Conservation (phyloP, 2,329 filamentous ascomycete species). For the Trichophaea hybrida region DNA sequence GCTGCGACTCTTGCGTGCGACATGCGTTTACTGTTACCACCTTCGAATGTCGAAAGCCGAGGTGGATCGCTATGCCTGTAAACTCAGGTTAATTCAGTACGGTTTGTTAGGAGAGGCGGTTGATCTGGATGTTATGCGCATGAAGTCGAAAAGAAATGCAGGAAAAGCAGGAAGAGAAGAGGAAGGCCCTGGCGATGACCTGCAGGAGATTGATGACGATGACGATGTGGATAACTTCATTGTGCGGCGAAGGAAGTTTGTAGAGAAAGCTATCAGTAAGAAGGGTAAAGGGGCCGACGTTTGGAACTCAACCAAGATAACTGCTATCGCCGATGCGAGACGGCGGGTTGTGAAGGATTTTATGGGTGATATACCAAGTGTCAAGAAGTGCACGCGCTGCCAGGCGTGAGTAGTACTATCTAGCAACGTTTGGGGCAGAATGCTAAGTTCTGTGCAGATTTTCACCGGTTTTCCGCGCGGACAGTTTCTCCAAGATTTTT, state of each 20-base stretch:
- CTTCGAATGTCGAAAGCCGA: constrained; percentile 65
- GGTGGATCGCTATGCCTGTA: constrained; percentile 67
- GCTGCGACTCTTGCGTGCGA: constrained; percentile 66
- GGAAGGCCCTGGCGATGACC: constrained; percentile 34
- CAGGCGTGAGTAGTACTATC: constrained; percentile 34
- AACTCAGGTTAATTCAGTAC: constrained; percentile 70
- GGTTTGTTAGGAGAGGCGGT: constrained; percentile 60
- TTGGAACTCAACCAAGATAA: constrained; percentile 54
- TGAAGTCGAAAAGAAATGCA: constrained; percentile 22
- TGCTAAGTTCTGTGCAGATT: constrained; percentile 6
- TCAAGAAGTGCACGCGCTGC: constrained; percentile 55
- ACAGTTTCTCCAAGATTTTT: constrained; percentile 86
- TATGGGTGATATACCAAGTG: constrained; percentile 53
- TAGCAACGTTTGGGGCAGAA: not conserved
- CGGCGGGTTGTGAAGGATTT: constrained; percentile 68
- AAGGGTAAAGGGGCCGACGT: constrained; percentile 32
- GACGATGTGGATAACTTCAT: constrained; percentile 44
- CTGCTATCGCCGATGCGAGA: constrained; percentile 64
- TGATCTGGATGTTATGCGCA: constrained; percentile 40
- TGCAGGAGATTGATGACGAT: constrained; percentile 51
- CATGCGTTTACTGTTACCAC: constrained; percentile 81
- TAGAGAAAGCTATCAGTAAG: constrained; percentile 53
- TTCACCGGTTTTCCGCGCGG: constrained; percentile 73
- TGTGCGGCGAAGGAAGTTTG: constrained; percentile 47
- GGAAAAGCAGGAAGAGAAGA: constrained; percentile 14